These are phyloP conservation scores for Salix purpurea DNA, from an alignment of 345 rosid species.

Conservation along the genomic window DNA sequence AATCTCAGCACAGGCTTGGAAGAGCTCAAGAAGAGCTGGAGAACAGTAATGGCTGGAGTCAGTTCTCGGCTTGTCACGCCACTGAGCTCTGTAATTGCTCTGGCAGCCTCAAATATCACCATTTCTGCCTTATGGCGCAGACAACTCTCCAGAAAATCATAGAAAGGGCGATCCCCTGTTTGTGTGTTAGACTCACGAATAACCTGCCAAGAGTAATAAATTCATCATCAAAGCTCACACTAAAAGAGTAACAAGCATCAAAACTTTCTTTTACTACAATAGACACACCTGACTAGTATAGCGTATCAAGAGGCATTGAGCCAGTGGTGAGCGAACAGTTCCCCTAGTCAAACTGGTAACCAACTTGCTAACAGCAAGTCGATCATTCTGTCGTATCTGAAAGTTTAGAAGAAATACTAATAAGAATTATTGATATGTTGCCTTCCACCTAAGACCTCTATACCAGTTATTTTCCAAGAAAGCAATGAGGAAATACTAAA, in stretches of 20 bases:
- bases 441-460: neutral
- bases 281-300: conserved; percentile 77
- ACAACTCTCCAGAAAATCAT: conserved; percentile 93
- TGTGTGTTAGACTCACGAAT: conserved; percentile 81
- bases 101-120: conserved; percentile 98
- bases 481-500: neutral
- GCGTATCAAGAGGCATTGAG: conserved; percentile 92
- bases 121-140: conserved; percentile 96
- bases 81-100: conserved; percentile 96
- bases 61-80: conserved; percentile 89
- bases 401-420: neutral
- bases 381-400: conserved; percentile 92
- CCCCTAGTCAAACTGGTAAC: conserved; percentile 94
- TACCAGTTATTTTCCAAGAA: neutral
- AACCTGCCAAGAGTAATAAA: conserved; percentile 46
- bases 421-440: neutral
- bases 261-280: conserved; percentile 1
- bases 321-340: conserved; percentile 90
- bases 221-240: neutral
- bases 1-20: conserved; percentile 95
- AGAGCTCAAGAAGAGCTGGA: conserved; percentile 94
- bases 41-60: conserved; percentile 97
- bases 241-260: neutral
- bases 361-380: conserved; percentile 87
- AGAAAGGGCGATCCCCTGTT: conserved; percentile 89